Conservation (phyloP, 1,139 yeast genomes). For the Taphrina confusa region DNA sequence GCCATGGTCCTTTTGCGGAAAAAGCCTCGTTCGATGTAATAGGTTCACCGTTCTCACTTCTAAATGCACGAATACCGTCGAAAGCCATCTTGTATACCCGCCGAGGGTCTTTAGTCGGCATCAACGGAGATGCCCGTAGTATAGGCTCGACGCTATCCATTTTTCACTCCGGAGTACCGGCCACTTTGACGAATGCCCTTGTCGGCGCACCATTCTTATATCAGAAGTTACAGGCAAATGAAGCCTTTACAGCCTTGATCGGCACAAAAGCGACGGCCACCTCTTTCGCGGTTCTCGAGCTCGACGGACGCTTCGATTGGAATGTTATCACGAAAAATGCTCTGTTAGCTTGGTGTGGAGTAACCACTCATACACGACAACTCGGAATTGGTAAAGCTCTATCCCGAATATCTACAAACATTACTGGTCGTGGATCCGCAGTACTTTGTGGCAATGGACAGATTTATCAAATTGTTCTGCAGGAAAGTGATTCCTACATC, state of each 20-base stretch:
- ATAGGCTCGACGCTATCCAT: slow-evolving; percentile 33
- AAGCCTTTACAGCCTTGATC: slow-evolving; percentile 41
- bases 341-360: slow-evolving; percentile 46
- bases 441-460: slow-evolving; percentile 48
- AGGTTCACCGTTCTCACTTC: slow-evolving; percentile 52
- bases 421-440: slow-evolving; percentile 48
- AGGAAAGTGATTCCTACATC: slow-evolving; percentile 45
- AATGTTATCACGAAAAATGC: slow-evolving; percentile 45
- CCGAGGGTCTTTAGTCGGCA: slow-evolving; percentile 53
- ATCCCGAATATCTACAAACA: slow-evolving; percentile 40
- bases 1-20: slow-evolving; percentile 43
- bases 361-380: slow-evolving; percentile 40
- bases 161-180: slow-evolving; percentile 15
- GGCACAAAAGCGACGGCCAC: slow-evolving; percentile 40
- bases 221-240: slow-evolving; percentile 39
- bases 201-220: slow-evolving; percentile 26
- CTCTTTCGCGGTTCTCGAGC: slow-evolving; percentile 45
- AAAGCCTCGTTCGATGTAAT: slow-evolving; percentile 49
- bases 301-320: slow-evolving; percentile 50
- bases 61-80: slow-evolving; percentile 55
- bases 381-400: slow-evolving; percentile 43
- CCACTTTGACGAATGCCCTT: slow-evolving; percentile 7
- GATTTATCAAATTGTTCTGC: slow-evolving; percentile 45
- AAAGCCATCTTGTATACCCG: slow-evolving; percentile 53
- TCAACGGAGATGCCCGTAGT: slow-evolving; percentile 50